Base-by-base conservation (phyloP, 805 yeast genomes). In the Metschnikowia anglica region DNA sequence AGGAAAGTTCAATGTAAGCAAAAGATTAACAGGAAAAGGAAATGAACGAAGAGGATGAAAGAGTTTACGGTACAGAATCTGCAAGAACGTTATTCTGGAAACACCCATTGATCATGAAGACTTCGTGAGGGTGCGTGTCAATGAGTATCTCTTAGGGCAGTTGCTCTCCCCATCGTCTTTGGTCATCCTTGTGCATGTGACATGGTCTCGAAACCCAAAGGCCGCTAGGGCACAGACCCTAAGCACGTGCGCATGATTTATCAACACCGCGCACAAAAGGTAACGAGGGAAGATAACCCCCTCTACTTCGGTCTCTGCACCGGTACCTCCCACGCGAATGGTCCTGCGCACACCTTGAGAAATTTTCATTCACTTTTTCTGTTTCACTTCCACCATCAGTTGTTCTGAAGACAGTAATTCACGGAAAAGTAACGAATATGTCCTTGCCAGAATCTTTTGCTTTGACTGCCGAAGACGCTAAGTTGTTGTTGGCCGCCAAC, bases 401-500 rank as follows among this genome's bases (percentile, higher is more conserved):
- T 42, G 53, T 51, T 47, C 52, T 43, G 44, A 43, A 47, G 47
- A 46, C 50, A 48, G 50, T 45, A 46, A 30, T 33, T 39, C 39
- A 49, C 49, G 49, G 46, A 46, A 43, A 45, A 48, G 49, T 35
- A 52, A 45, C 51, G 50, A 65, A 54, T 58, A 84, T 84, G 89
- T 83, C 89, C 68, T 78, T 82, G 75, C 90, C 91, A 73, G 88
- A 86, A 77, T 79, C 88, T 68, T 83, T 85, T 77, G 88, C 83
- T 74, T 84, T 87, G 76, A 88, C 97, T 74, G 88, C 89, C 76
- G 97, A 88, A 80, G 97, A 90, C 79, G 95, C 96, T 79, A 93
- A 93, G 83, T 87, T 91, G 74, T 83, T 93, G 77, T 85, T 93
- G 80, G 98, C 99, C 74, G 99, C 99, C 74, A 91, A 91, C 88